Evolutionary conservation across 208 protist genomes (phyloP), one percentile per base, ranked within the genome.

Genomic region (Trypanosoma avium): DNA sequence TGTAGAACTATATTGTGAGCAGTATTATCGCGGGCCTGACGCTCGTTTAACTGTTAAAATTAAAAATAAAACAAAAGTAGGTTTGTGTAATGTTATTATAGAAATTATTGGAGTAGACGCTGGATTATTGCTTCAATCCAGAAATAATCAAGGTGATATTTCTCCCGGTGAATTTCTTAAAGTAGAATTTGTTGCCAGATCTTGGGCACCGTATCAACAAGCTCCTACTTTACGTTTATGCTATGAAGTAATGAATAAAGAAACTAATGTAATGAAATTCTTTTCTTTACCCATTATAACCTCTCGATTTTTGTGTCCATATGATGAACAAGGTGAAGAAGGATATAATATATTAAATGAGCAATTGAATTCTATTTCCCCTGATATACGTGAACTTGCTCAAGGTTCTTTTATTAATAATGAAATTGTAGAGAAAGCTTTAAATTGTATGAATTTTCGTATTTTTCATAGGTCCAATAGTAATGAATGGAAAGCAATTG

Each of bases 151-250:
- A 13, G 77, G 52, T 21, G 67, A 56, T 17, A 26, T 73, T 4
- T 42, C 42, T 4, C 35, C 77, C 15, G 57, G 76, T 29, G 60
- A 54, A 22, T 45, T 35, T 42, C 47, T 83, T 26, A 49, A 21
- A 9, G 67, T 89, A 19, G 85, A 91, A n/a, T 81, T 92, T 67
- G 83, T 79, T 21, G 81, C 73, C 5, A 84, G 88, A 61, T 87
- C 71, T 10, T 65, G 77, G 26, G 68, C 79, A 19, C 79, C 88
- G 29, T 94, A 88, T 43, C 45, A 48, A 12, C 54, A 74, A 26
- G 61, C 80, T n/a, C 88, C 88, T 15, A 82, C 69, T n/a, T 49
- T 91, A 43, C 79, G 78, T 21, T 56, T 94, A 33, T 70, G 57
- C 50, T 90, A 92, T 73, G 77, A 27, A 15, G 27, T 35, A 35